phyloP scores from a whole-genome alignment of 495 filamentous ascomycete species.

The Podospora comata region DNA sequence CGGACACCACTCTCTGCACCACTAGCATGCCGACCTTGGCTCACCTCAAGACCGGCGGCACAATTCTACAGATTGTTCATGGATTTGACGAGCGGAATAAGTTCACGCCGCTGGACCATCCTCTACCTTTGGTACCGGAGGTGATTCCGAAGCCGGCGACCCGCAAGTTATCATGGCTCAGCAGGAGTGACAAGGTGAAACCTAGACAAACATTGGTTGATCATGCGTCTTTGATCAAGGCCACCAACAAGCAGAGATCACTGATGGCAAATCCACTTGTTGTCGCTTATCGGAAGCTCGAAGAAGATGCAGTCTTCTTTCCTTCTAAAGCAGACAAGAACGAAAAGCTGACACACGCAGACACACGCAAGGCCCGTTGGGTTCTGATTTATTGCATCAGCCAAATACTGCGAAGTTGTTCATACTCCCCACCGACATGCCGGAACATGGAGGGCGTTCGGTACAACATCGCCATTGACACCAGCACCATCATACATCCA shows the following conservation, averaged over 20 bases:
- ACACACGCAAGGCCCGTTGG: constrained; percentile 67
- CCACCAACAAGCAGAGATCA: constrained; percentile 37
- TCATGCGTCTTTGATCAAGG: constrained; percentile 39
- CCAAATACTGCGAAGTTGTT: constrained; percentile 58
- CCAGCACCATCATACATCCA: constrained; percentile 20
- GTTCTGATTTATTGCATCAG: constrained; percentile 66
- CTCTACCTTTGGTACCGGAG: constrained; percentile 58
- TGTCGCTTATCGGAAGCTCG: constrained; percentile 45
- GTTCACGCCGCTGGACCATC: constrained; percentile 51
- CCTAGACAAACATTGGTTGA: constrained; percentile 36
- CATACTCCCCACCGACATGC: constrained; percentile 39
- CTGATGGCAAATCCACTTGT: constrained; percentile 41
- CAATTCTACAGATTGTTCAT: constrained; percentile 56
- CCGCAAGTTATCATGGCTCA: constrained; percentile 33
- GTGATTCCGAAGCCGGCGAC: constrained; percentile 18
- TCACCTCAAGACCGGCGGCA: constrained; percentile 50
- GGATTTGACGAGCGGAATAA: constrained; percentile 57
- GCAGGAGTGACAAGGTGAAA: constrained; percentile 30
- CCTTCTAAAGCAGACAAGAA: constrained; percentile 37
- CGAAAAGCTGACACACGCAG: constrained; percentile 46
- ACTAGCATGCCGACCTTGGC: constrained; percentile 41
- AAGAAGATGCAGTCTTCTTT: constrained; percentile 41
- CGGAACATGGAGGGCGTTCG: constrained; percentile 29
- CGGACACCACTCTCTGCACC: constrained; percentile 49
- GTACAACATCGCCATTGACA: constrained; percentile 45